A percentile compares a stretch with the other conserved stretches of the same genome.
Evolutionary conservation across 345 rosid species (phyloP).

Genomic region (Capsella bursapastoris): DNA sequence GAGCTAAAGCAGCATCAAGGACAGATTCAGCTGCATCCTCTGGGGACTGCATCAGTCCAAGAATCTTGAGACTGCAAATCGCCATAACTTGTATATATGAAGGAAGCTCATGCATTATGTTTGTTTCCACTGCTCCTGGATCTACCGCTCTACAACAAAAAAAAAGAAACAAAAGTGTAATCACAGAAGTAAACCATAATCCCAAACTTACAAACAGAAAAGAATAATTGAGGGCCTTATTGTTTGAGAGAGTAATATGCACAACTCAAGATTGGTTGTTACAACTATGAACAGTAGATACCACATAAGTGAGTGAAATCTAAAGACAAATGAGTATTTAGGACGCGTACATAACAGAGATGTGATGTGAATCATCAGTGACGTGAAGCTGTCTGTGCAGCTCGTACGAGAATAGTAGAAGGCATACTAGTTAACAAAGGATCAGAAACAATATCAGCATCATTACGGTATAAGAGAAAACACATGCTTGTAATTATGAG

Average conservation of each 20-base stretch:
- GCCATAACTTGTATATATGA: slow-evolving; percentile 54
- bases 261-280: background rate
- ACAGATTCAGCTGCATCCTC: slow-evolving; percentile 63
- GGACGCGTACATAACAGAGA: slow-evolving; percentile 75
- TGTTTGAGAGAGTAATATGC: background rate
- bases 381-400: slow-evolving; percentile 64
- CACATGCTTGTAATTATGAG: background rate
- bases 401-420: slow-evolving; percentile 76
- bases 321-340: slow-evolving; percentile 16
- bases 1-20: slow-evolving; percentile 84
- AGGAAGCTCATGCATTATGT: slow-evolving; percentile 92
- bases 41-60: slow-evolving; percentile 68
- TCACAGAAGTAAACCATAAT: background rate
- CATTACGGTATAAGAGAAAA: background rate
- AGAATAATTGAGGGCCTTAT: background rate
- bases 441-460: slow-evolving; percentile 23
- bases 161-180: background rate
- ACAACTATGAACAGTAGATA: background rate
- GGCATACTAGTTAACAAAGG: slow-evolving; percentile 60
- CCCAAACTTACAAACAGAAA: background rate
- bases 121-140: slow-evolving; percentile 85
- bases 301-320: background rate
- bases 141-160: slow-evolving; percentile 69
- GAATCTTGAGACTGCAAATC: slow-evolving; percentile 50
- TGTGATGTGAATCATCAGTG: slow-evolving; percentile 52